A percentile compares a stretch with the other conserved stretches of the same genome.
phyloP scores from a whole-genome alignment of 164 flowering plant species.

The Berberis thunbergii region DNA sequence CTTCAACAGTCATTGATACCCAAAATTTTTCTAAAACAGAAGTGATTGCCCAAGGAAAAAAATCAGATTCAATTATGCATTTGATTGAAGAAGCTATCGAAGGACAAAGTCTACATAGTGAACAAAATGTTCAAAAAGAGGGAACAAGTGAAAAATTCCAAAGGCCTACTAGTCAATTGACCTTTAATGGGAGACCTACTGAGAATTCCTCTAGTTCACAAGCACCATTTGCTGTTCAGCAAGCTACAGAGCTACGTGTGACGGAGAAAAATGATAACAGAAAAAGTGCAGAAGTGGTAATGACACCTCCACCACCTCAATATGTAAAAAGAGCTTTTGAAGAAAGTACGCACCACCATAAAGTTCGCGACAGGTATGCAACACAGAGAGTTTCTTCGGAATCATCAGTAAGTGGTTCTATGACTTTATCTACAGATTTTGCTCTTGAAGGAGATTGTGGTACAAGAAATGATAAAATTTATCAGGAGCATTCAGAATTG shows the following conservation, averaged over 20 bases:
- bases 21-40: conserved; percentile 20
- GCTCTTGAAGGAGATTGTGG: conserved; percentile 17
- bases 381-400: conserved; percentile 18
- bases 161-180: conserved; percentile 10
- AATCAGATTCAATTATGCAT: conserved; percentile 14
- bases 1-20: conserved; percentile 7
- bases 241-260: conserved; percentile 15
- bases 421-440: conserved; percentile 7
- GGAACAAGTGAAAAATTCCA: conserved; percentile 17
- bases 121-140: conserved; percentile 11
- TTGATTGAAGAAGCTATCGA: conserved; percentile 14
- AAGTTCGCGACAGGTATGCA: conserved; percentile 10
- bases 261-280: conserved; percentile 8
- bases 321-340: conserved; percentile 18
- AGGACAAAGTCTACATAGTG: conserved; percentile 7
- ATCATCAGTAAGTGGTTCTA: conserved; percentile 22
- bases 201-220: conserved; percentile 23
- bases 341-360: conserved; percentile 5
- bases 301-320: conserved; percentile 40
- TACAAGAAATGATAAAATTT: conserved; percentile 15
- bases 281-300: conserved; percentile 21
- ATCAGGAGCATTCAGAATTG: conserved; percentile 17
- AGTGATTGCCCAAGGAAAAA: conserved; percentile 15
- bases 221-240: conserved; percentile 17
- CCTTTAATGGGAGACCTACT: conserved; percentile 13